Conservation (phyloP, 257 asterid species). For the Lavandula angustifolia region DNA sequence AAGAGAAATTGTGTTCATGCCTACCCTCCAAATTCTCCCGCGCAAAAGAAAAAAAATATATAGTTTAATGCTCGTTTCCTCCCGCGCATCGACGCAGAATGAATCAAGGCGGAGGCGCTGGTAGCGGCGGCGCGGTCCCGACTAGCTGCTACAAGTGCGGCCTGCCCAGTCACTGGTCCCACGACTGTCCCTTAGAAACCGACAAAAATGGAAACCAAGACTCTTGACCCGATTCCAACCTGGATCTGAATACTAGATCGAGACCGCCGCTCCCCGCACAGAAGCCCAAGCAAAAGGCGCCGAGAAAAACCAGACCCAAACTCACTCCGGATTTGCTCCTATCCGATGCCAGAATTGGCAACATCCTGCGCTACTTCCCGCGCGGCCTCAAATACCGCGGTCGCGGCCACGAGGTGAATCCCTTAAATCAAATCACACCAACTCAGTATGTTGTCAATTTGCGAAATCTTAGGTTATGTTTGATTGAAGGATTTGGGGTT, state of each 20-base stretch:
- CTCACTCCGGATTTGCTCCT: slow-evolving; percentile 82
- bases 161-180: slow-evolving; percentile 97
- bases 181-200: slow-evolving; percentile 78
- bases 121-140: slow-evolving; percentile 57
- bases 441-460: background rate
- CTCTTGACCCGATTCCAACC: slow-evolving; percentile 25
- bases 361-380: slow-evolving; percentile 85
- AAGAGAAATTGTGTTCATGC: background rate
- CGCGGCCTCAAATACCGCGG: slow-evolving; percentile 79
- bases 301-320: slow-evolving; percentile 65
- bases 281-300: slow-evolving; percentile 57
- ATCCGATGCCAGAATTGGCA: slow-evolving; percentile 78
- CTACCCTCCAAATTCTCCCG: slow-evolving; percentile 36
- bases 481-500: background rate
- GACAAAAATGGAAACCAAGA: slow-evolving; percentile 15
- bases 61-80: background rate
- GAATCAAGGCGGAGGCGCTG: slow-evolving; percentile 46
- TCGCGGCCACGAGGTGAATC: slow-evolving; percentile 80
- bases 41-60: slow-evolving; percentile 1
- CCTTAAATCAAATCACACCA: slow-evolving; percentile 10
- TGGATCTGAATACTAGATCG: slow-evolving; percentile 26
- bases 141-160: slow-evolving; percentile 98
- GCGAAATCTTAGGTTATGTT: background rate
- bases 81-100: slow-evolving; percentile 29
- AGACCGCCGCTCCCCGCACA: slow-evolving; percentile 38